Evolutionary conservation across 192 early-diverging fungal genomes (phyloP), one percentile per base, ranked within the genome.

Genomic region (Entrophospora sp.): DNA sequence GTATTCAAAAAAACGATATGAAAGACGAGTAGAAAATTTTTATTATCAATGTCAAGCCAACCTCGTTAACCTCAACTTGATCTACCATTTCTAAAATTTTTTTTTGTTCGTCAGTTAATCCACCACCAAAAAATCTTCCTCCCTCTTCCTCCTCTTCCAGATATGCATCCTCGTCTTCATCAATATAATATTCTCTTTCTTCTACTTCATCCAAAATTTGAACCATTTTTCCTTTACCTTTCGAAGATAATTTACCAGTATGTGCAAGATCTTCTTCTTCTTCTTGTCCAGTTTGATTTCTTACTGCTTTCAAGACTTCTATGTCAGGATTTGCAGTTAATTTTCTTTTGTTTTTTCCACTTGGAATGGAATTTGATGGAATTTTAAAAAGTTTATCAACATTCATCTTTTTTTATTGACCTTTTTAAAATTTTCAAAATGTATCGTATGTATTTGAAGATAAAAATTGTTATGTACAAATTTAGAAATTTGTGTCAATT

Each of bases 71-170:
- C 45, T 93, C 93, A 43, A 80, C 83, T 5, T 90, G 81, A 69
- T 97, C 92, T 27, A 97, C 92, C 71, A 91, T 82, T 40, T 86
- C 84, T 55, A 91, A 72, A 36, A 97, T 84, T 52, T 76, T 73
- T 64, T 89, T 87, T 67, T 95, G 89, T 37, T 88, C 78, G 2
- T 79, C 78, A 0, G 83, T 86, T 49, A 95, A 80, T 13, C 92
- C 93, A 72, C 89, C 90, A 3, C 88, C 88, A 79, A 87, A 89
- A 58, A 95, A 90, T 1, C 91, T 83, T 18, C 85, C 88, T 20
- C 82, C 88, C 45, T 89, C 89, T 31, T 87, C 85, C 55, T 92
- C 90, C 31, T 84, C 84, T 10, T 78, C 59, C 18, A 67, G 61
- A 27, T 42, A 22, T 40, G 64, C 56, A 36, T 49, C 60, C 20